phyloP scores from a whole-genome alignment of 2,329 filamentous ascomycete genomes.

The Xylaria sp. region DNA sequence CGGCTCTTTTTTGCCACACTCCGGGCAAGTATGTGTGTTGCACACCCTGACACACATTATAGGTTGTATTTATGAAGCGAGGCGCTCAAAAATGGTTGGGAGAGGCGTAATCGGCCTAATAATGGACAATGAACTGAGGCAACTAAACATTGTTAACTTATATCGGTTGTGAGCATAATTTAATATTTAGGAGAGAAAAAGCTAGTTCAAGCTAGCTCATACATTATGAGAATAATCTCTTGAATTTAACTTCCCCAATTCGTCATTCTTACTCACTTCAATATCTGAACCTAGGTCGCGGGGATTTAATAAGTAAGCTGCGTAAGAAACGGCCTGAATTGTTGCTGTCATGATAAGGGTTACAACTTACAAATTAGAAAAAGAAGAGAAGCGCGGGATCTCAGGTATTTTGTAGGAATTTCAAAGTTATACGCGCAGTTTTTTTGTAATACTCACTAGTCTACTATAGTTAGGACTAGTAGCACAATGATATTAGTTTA shows the following conservation, averaged over 20 bases:
- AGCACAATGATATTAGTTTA: not conserved
- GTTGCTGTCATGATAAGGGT: not conserved
- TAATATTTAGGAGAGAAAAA: not conserved
- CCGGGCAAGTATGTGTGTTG: not conserved
- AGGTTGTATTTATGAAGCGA: not conserved
- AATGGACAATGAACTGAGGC: not conserved
- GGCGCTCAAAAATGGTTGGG: not conserved
- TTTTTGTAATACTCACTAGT: too few species aligned
- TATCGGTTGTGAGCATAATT: not conserved
- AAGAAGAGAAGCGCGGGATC: not conserved
- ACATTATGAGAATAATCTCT: not conserved
- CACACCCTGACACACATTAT: not conserved
- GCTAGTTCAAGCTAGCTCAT: not conserved
- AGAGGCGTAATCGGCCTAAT: not conserved
- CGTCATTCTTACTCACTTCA: not conserved
- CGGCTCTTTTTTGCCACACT: not conserved
- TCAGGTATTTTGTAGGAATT: not conserved
- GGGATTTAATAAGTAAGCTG: not conserved
- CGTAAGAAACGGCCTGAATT: not conserved
- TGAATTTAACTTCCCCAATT: not conserved
- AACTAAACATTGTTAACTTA: not conserved
- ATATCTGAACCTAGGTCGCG: too few species aligned
- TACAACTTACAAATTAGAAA: not conserved
- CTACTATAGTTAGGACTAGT: not conserved
- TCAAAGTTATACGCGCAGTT: not conserved